Percentiles rank a stretch among this genome's conserved stretches.
Conservation (phyloP, 768 basidiomycete species). For the Roridomyces roridus region DNA sequence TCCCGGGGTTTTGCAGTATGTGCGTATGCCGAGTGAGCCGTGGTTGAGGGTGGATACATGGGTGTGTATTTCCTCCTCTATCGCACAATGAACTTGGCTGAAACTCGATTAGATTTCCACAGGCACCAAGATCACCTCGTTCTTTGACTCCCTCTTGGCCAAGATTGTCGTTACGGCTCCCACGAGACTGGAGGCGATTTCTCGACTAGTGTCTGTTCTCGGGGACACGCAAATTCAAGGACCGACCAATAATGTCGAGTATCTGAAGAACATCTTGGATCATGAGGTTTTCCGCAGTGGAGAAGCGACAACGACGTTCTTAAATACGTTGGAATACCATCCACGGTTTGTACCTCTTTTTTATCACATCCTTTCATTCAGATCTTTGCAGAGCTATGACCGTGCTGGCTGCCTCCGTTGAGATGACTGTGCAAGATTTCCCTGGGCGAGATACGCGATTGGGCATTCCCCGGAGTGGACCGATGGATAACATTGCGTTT, state of each 20-base stretch:
- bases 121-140: slow-evolving; percentile 56
- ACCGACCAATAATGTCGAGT: slow-evolving; percentile 65
- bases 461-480: slow-evolving; percentile 68
- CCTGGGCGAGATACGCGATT: slow-evolving; percentile 57
- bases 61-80: slow-evolving; percentile 39
- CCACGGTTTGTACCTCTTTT: slow-evolving; percentile 42
- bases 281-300: slow-evolving; percentile 48
- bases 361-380: not conserved
- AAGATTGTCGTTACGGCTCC: slow-evolving; percentile 63
- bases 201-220: slow-evolving; percentile 47
- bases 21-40: slow-evolving; percentile 41
- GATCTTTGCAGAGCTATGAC: slow-evolving; percentile 49
- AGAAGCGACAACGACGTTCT: slow-evolving; percentile 52
- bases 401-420: slow-evolving; percentile 60
- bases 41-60: slow-evolving; percentile 71
- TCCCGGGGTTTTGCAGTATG: slow-evolving; percentile 67
- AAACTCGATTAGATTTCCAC: slow-evolving; percentile 48
- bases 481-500: slow-evolving; percentile 67
- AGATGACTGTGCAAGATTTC: slow-evolving; percentile 63
- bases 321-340: slow-evolving; percentile 48
- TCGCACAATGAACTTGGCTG: not conserved
- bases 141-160: slow-evolving; percentile 63
- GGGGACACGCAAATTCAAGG: slow-evolving; percentile 52
- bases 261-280: slow-evolving; percentile 51
- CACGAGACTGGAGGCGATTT: slow-evolving; percentile 51